Conservation (phyloP, 768 basidiomycete species). For the Pulveroboletus sp. region DNA sequence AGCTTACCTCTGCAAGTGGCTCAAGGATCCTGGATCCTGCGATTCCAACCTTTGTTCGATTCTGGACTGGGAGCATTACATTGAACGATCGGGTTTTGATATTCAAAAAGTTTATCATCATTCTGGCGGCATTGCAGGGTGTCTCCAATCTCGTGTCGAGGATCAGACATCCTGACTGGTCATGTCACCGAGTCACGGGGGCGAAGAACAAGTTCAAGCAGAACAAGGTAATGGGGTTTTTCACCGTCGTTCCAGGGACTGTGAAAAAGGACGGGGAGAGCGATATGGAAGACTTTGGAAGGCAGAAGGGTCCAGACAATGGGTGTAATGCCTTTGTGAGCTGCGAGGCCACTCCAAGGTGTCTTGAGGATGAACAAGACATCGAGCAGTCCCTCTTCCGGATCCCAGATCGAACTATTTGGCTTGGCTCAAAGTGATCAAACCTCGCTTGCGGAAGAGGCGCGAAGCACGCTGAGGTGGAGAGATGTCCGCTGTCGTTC, state of each 20-base stretch:
- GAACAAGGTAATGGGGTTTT: conserved; percentile 96
- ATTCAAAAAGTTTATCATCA: conserved; percentile 99
- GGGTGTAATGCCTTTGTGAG: conserved; percentile 53
- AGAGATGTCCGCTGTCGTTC: conserved; percentile 43
- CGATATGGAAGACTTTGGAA: conserved; percentile 64
- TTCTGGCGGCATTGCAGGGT: conserved; percentile 97
- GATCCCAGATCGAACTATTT: conserved; percentile 64
- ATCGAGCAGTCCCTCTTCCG: conserved; percentile 43
- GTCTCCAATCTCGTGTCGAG: conserved; percentile 95
- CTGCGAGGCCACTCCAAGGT: conserved; percentile 41
- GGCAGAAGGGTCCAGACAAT: conserved; percentile 20
- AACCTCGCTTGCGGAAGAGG: conserved; percentile 69
- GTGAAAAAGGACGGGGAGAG: conserved; percentile 7
- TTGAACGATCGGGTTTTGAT: conserved; percentile 94
- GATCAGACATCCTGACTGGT: conserved; percentile 95
- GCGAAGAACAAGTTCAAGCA: conserved; percentile 96
- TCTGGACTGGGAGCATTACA: conserved; percentile 97
- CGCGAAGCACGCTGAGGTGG: conserved; percentile 46
- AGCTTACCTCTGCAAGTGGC: conserved; percentile 90
- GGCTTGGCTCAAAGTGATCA: conserved; percentile 74
- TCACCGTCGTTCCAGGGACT: conserved; percentile 34
- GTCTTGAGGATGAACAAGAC: conserved; percentile 39
- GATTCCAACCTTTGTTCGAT: conserved; percentile 92
- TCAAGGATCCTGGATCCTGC: conserved; percentile 84
- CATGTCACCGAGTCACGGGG: conserved; percentile 84